These are phyloP conservation scores for Solanum clarkiae DNA, from an alignment of 257 asterid genomes.

Conservation along the genomic window DNA sequence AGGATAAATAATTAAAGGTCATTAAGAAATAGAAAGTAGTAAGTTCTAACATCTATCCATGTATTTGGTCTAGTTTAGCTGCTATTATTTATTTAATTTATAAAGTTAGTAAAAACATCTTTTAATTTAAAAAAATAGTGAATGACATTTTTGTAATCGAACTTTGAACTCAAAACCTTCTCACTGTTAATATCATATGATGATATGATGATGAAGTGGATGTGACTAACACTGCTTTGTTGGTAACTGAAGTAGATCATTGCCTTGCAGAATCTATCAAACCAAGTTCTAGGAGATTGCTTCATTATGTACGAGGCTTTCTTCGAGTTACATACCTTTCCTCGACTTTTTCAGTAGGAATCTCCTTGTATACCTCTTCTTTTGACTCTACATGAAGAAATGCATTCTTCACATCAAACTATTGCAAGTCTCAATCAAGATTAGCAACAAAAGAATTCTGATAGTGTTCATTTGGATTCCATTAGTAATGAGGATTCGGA, in stretches of 20 bases:
- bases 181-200: no score
- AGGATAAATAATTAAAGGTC: no score
- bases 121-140: no score
- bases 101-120: no score
- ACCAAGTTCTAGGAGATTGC: background rate
- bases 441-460: background rate
- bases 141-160: no score
- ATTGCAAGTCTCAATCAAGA: background rate
- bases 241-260: background rate
- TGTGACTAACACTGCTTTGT: background rate
- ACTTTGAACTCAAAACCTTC: no score
- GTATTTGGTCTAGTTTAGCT: no score
- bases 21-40: no score
- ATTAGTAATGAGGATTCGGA: no score
- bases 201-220: background rate
- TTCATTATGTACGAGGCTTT: background rate
- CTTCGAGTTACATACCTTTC: background rate
- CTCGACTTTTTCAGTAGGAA: background rate
- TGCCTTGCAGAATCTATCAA: background rate
- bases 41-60: no score
- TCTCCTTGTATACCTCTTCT: background rate
- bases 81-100: no score
- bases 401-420: background rate
- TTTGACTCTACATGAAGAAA: background rate
- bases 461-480: background rate